Evolutionary conservation across 495 filamentous ascomycete species (phyloP), one percentile per base, ranked within the genome.

Genomic region (Penicillium arizonense): DNA sequence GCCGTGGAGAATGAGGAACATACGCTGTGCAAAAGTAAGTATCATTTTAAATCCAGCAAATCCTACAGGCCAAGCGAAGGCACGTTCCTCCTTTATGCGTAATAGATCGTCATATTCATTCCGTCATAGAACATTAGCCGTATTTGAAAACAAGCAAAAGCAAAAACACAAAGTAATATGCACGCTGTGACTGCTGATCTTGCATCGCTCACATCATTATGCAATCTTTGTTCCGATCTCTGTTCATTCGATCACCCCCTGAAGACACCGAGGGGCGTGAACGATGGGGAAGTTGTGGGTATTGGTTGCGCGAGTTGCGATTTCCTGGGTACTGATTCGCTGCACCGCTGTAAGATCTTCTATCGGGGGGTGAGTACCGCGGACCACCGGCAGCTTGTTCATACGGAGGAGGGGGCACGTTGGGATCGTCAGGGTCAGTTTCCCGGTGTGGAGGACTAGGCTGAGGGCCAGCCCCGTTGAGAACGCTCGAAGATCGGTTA

Each of bases 401-500:
- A 63, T 96, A 96, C 12, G 82, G 85, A 5, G 90, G 90, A 10
- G 89, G 90, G 3, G 87, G 85, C 1, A 79, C 83, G 42, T 82
- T 76, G 5, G 72, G 78, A n/a, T 77, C 67, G 23, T 70, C 72
- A 16, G 14, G 69, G 53, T 56, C 70, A 60, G 39, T 55, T 38
- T 40, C 66, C 47, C 14, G 57, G 58, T 42, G 47, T 46, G 44
- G 43, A 5, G 47, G 53, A 5, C 32, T 18, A 14, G 41, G 34
- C 12, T 41, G 46, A 33, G 51, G 34, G 18, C 36, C 32, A 8
- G 55, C 14, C 18, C 40, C 18, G 38, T 47, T 48, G 74, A 76
- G 55, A 46, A 49, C 37, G 56, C 60, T 61, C 8, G 52, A 58
- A 48, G 52, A 52, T 41, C 58, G 58, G 48, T 50, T 58, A 11